These are phyloP conservation scores for Calonectria montana DNA, from an alignment of 2,329 filamentous ascomycete genomes.

Conservation along the genomic window DNA sequence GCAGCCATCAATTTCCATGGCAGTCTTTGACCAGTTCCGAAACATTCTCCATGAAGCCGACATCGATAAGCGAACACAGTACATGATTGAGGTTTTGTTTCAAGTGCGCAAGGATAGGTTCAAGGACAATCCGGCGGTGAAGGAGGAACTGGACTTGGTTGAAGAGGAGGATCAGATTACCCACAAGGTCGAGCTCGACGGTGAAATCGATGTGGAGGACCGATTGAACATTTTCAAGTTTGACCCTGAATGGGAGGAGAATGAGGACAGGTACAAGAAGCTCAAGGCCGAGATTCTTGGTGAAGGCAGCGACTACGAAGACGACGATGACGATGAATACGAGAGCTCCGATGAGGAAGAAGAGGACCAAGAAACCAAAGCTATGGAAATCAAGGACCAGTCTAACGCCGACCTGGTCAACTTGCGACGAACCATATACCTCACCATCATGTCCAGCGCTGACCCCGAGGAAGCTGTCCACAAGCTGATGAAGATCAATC, in stretches of 20 bases:
- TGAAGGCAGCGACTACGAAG: conserved; percentile 88
- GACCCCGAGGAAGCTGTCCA: conserved; percentile 97
- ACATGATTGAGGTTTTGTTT: conserved; percentile 98
- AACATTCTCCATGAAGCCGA: conserved; percentile 96
- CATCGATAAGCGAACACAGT: conserved; percentile 98
- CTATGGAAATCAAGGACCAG: conserved; percentile 97
- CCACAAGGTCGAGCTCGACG: conserved; percentile 84
- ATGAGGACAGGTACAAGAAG: conserved; percentile 90
- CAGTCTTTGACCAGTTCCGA: conserved; percentile 95
- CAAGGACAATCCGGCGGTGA: conserved; percentile 92
- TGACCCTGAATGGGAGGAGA: conserved; percentile 88
- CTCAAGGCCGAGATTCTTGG: conserved; percentile 94
- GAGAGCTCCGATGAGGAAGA: conserved; percentile 79
- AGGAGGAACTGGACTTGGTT: conserved; percentile 92
- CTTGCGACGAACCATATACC: conserved; percentile 91
- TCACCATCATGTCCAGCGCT: conserved; percentile 97
- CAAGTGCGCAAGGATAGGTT: conserved; percentile 96
- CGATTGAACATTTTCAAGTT: conserved; percentile 95
- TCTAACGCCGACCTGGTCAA: conserved; percentile 97
- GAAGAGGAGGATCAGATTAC: conserved; percentile 99
- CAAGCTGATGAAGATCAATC: conserved; percentile 93
- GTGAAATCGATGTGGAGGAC: conserved; percentile 86
- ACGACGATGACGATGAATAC: conserved; percentile 69
- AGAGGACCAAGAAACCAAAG: conserved; percentile 81
- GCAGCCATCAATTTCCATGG: conserved; percentile 87